Evolutionary conservation across 2,329 filamentous ascomycete genomes (phyloP).

Genomic region (Penicillium hesseltinei): DNA sequence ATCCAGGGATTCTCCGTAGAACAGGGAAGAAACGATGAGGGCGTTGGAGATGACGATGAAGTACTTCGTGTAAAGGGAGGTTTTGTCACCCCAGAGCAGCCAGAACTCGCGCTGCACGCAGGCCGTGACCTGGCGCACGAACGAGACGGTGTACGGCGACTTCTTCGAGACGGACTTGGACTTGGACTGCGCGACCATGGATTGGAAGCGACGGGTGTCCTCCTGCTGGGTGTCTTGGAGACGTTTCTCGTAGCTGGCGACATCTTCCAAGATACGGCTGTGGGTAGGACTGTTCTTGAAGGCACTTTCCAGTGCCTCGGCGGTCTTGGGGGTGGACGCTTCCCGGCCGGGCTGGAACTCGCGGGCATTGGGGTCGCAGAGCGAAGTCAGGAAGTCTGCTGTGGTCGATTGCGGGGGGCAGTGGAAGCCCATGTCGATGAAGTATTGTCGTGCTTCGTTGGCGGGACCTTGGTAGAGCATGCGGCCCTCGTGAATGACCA

Average conservation of each 20-base stretch:
- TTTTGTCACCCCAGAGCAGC: conserved; percentile 72
- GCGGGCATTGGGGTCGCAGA: conserved; percentile 71
- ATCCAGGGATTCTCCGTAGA: conserved; percentile 64
- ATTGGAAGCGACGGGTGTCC: conserved; percentile 64
- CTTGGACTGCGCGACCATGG: conserved; percentile 61
- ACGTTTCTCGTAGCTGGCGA: conserved; percentile 59
- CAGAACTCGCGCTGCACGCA: conserved; percentile 71
- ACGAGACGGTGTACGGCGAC: conserved; percentile 74
- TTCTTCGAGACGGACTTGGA: conserved; percentile 66
- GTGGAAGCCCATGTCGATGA: conserved; percentile 63
- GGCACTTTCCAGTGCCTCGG: conserved; percentile 65
- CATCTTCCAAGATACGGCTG: conserved; percentile 59
- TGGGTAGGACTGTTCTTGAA: conserved; percentile 66
- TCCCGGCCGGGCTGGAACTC: conserved; percentile 66
- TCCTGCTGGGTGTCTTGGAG: conserved; percentile 57
- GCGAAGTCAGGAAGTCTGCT: conserved; percentile 72
- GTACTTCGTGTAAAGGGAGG: conserved; percentile 72
- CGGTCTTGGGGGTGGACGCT: conserved; percentile 64
- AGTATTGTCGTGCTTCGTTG: conserved; percentile 62
- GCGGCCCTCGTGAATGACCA: conserved; percentile 71
- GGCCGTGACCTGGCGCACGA: conserved; percentile 63
- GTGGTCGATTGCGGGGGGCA: conserved; percentile 63
- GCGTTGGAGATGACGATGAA: conserved; percentile 74
- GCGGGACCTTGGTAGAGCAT: conserved; percentile 66
- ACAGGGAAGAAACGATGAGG: conserved; percentile 75